Percentiles rank a stretch among this genome's conserved stretches.
Evolutionary conservation across 768 basidiomycete species (phyloP).

Genomic region (Suillus brevipes): DNA sequence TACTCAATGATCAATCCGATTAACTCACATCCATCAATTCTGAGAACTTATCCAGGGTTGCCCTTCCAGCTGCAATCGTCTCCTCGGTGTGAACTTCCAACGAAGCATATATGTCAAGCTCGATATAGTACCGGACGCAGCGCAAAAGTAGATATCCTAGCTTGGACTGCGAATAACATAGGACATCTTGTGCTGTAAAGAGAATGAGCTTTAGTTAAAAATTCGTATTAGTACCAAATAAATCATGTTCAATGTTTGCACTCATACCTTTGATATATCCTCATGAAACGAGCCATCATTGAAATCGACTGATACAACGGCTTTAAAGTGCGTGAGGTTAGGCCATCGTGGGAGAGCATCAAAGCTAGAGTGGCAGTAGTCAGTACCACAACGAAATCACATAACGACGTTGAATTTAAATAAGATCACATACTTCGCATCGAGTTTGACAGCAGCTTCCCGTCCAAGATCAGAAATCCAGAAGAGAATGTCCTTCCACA

Average conservation of each 20-base stretch:
- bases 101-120: slow-evolving; percentile 30
- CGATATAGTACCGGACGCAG: slow-evolving; percentile 32
- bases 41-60: slow-evolving; percentile 21
- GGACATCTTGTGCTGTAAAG: slow-evolving; percentile 28
- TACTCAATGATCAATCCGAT: not conserved
- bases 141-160: slow-evolving; percentile 28
- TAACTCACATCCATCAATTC: slow-evolving; percentile 20
- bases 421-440: slow-evolving; percentile 23
- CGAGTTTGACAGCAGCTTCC: slow-evolving; percentile 6
- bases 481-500: slow-evolving; percentile 26
- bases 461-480: slow-evolving; percentile 17
- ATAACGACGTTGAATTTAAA: not conserved
- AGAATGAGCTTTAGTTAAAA: slow-evolving; percentile 27
- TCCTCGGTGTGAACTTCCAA: slow-evolving; percentile 34
- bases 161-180: slow-evolving; percentile 10
- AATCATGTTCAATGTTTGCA: not conserved
- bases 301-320: slow-evolving; percentile 28
- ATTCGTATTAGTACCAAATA: not conserved
- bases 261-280: slow-evolving; percentile 36
- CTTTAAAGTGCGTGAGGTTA: slow-evolving; percentile 35
- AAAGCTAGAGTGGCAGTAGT: slow-evolving; percentile 20
- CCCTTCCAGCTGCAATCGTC: slow-evolving; percentile 24
- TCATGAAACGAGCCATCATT: slow-evolving; percentile 37
- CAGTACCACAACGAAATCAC: slow-evolving; percentile 1
- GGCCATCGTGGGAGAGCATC: slow-evolving; percentile 33